Conservation (phyloP, 441 rosid species). For the Eruca vesicaria region DNA sequence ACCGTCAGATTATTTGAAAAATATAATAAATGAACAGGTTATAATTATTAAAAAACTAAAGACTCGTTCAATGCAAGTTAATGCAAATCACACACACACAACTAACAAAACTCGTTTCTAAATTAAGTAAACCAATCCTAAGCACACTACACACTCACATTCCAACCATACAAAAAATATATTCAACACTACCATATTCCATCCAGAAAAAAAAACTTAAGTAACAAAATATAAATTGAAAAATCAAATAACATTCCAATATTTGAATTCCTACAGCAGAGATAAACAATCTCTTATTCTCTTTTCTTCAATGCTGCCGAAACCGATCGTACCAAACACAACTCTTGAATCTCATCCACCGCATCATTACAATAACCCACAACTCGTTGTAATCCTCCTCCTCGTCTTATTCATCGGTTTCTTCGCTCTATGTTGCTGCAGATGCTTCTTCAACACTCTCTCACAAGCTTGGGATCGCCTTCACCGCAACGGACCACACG, state of each 20-base stretch:
- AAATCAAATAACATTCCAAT: too few species aligned
- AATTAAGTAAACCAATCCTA: slow-evolving; percentile 25
- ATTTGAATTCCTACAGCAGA: too few species aligned
- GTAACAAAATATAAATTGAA: too few species aligned
- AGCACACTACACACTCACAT: slow-evolving; percentile 7
- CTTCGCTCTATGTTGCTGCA: slow-evolving; percentile 58
- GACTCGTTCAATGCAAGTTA: slow-evolving; percentile 38
- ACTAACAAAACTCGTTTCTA: slow-evolving; percentile 23
- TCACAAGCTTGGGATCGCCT: slow-evolving; percentile 40
- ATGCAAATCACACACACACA: slow-evolving; percentile 18
- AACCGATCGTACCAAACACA: background rate
- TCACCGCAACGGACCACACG: slow-evolving; percentile 36
- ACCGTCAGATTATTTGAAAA: too few species aligned
- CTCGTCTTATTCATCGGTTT: slow-evolving; percentile 61
- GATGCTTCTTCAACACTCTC: slow-evolving; percentile 49
- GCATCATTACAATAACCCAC: slow-evolving; percentile 36
- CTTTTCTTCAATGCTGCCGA: slow-evolving; percentile 36
- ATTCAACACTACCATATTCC: background rate
- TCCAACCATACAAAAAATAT: background rate
- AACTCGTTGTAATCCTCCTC: slow-evolving; percentile 50
- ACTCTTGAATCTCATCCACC: slow-evolving; percentile 9
- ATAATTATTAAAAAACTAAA: too few species aligned
- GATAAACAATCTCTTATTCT: slow-evolving; percentile 54
- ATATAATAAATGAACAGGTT: too few species aligned
- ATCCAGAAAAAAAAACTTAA: background rate